Percentiles rank a stretch among this genome's conserved stretches.
These are phyloP conservation scores for Paramyrothecium roridum DNA, from an alignment of 2,329 filamentous ascomycete species.

Conservation along the genomic window DNA sequence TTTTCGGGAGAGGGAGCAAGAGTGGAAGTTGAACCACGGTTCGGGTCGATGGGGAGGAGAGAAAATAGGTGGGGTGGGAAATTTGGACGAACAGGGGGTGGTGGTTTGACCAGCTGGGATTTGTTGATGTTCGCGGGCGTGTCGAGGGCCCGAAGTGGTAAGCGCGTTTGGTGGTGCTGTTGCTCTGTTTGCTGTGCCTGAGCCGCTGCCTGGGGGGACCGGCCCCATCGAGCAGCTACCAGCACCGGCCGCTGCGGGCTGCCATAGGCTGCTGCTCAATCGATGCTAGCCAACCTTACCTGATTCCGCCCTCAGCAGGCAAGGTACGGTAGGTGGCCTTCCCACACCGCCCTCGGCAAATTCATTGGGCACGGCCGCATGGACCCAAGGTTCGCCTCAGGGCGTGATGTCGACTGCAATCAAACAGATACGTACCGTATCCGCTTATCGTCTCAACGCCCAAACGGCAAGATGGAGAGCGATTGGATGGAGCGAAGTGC, in stretches of 20 bases:
- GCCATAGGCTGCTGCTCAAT: no score
- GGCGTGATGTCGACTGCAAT: background rate
- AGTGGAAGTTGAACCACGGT: slow-evolving; percentile 10
- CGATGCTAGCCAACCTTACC: no score
- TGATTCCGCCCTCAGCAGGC: no score
- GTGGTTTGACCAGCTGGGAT: slow-evolving; percentile 26
- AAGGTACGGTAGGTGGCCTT: no score
- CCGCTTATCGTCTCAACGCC: background rate
- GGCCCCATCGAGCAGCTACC: no score
- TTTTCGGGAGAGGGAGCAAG: slow-evolving; percentile 18
- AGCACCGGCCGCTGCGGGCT: no score
- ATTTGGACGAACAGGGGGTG: slow-evolving; percentile 36
- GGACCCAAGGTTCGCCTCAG: background rate
- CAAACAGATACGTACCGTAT: background rate
- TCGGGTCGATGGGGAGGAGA: slow-evolving; percentile 20
- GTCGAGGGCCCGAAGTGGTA: slow-evolving; percentile 27
- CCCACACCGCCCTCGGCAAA: background rate
- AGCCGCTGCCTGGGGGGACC: background rate
- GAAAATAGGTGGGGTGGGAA: slow-evolving; percentile 43
- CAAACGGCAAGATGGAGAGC: no score
- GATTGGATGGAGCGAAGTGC: no score
- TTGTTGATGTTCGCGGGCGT: slow-evolving; percentile 34
- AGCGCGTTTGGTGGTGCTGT: slow-evolving; percentile 22
- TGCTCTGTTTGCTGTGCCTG: slow-evolving; percentile 14
- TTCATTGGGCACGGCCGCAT: background rate